These are phyloP conservation scores for Ophiostoma tasmaniense DNA, from an alignment of 2,329 filamentous ascomycete species.

Conservation along the genomic window DNA sequence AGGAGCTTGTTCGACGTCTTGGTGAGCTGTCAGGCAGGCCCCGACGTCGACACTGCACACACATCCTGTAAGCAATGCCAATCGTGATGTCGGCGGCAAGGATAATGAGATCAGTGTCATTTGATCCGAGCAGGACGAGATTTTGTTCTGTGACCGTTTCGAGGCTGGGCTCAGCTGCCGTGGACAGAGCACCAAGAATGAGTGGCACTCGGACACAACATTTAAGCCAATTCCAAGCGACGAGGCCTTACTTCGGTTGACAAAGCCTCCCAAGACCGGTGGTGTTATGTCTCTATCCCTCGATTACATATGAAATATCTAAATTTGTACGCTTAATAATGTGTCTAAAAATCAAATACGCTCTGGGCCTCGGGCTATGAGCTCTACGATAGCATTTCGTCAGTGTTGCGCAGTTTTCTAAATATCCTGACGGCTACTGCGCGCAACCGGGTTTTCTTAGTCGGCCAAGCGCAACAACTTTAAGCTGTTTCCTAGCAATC, in stretches of 20 bases:
- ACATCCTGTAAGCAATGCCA: constrained; percentile 33
- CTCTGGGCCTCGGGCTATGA: constrained; percentile 62
- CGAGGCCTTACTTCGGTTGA: constrained; percentile 37
- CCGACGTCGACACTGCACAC: constrained; percentile 43
- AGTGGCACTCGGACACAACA: constrained; percentile 42
- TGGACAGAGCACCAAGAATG: constrained; percentile 15
- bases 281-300: constrained; percentile 22
- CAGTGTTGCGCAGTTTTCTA: constrained; percentile 40
- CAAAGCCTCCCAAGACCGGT: constrained; percentile 34
- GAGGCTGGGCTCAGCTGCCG: not conserved
- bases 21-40: constrained; percentile 28
- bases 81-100: constrained; percentile 10
- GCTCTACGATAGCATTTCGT: constrained; percentile 54
- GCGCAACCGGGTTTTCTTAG: not conserved
- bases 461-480: not conserved
- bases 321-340: not conserved
- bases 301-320: not conserved
- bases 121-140: constrained; percentile 31
- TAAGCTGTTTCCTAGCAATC: not conserved
- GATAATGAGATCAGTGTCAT: constrained; percentile 41
- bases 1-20: constrained; percentile 19
- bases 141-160: constrained; percentile 12
- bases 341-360: constrained; percentile 34
- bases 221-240: constrained; percentile 40
- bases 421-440: constrained; percentile 31